phyloP scores from a whole-genome alignment of 108 stramenopile species.

The Fragilaria crotonensis region DNA sequence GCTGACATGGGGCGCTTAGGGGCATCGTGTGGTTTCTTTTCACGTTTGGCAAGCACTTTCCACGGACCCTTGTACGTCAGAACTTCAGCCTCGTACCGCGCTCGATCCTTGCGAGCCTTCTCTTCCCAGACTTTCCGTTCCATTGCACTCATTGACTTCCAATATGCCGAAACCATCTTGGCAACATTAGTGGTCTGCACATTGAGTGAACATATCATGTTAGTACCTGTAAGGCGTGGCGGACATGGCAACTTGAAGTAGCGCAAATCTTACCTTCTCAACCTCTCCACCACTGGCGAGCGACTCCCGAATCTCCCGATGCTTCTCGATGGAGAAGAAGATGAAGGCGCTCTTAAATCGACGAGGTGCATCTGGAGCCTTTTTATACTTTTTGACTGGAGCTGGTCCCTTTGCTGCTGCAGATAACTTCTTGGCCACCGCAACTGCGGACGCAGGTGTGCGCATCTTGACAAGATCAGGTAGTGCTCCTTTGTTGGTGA shows the following conservation, averaged over 20 bases:
- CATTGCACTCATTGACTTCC: slow-evolving; percentile 20
- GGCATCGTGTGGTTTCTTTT: slow-evolving; percentile 11
- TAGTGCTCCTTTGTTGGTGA: no score
- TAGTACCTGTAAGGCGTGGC: neutral
- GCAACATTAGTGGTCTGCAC: slow-evolving; percentile 25
- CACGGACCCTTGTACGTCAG: slow-evolving; percentile 25
- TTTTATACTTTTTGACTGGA: neutral
- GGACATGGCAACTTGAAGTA: no score
- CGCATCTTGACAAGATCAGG: no score
- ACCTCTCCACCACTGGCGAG: slow-evolving; percentile 27
- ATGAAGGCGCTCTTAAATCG: slow-evolving; percentile 29
- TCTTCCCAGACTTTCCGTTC: slow-evolving; percentile 37
- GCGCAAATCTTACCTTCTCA: no score
- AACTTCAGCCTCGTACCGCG: slow-evolving; percentile 31
- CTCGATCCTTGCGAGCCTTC: slow-evolving; percentile 31
- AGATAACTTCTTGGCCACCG: no score
- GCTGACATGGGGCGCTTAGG: slow-evolving; percentile 39
- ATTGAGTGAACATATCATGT: neutral
- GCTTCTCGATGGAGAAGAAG: slow-evolving; percentile 43
- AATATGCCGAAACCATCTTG: slow-evolving; percentile 29
- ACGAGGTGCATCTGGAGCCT: slow-evolving; percentile 30
- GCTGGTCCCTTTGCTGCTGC: no score
- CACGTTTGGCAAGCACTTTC: slow-evolving; percentile 10
- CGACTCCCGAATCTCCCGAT: slow-evolving; percentile 16
- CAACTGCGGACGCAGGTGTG: no score